Conservation (phyloP, 805 yeast genomes). For the Yueomyces sp. region DNA sequence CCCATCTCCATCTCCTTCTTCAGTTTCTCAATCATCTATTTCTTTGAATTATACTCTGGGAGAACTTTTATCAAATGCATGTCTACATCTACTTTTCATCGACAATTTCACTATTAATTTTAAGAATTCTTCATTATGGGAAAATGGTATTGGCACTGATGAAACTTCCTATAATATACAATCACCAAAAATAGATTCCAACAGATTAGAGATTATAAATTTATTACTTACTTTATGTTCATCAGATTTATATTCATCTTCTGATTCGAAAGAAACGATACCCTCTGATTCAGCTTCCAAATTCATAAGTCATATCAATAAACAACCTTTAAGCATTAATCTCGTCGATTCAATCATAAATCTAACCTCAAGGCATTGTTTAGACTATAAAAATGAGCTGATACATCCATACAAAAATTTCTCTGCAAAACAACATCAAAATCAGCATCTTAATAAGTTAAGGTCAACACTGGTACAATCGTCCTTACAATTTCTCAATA, state of each 20-base stretch:
- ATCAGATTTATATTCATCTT: constrained; percentile 37
- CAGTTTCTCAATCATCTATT: not conserved
- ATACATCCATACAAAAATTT: constrained; percentile 6
- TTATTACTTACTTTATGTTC: constrained; percentile 51
- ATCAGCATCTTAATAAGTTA: constrained; percentile 9
- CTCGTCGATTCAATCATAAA: constrained; percentile 63
- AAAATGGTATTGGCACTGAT: constrained; percentile 55
- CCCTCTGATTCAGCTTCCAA: constrained; percentile 38
- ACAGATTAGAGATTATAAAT: constrained; percentile 55
- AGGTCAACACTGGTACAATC: constrained; percentile 37
- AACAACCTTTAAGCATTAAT: constrained; percentile 30
- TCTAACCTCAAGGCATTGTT: constrained; percentile 39
- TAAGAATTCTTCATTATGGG: constrained; percentile 39
- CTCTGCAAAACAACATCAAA: constrained; percentile 8
- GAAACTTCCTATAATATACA: constrained; percentile 22
- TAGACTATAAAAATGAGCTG: constrained; percentile 23
- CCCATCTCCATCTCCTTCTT: too few relatives aligned
- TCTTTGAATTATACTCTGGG: constrained; percentile 22
- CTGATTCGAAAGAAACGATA: constrained; percentile 35
- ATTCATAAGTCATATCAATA: constrained; percentile 27
- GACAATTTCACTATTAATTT: constrained; percentile 18
- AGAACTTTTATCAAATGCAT: constrained; percentile 14
- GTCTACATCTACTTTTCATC: constrained; percentile 16
- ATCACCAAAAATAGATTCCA: constrained; percentile 37
- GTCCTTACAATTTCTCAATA: constrained; percentile 47